These are phyloP conservation scores for Inga leiocalycina DNA, from an alignment of 306 rosid species.

Conservation along the genomic window DNA sequence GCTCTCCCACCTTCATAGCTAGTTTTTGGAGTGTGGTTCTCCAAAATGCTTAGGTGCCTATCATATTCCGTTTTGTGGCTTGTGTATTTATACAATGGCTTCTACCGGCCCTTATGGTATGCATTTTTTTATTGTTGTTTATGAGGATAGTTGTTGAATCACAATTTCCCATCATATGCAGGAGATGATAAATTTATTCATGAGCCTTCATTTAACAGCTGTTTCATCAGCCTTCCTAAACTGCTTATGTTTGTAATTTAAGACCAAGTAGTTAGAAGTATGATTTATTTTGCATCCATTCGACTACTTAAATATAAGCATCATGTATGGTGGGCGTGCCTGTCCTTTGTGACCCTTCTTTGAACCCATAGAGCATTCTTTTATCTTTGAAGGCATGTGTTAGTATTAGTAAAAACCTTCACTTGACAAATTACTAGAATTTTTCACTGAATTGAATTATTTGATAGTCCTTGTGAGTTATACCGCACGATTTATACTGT, in stretches of 20 bases:
- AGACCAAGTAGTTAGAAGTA: neutral
- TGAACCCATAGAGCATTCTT: neutral
- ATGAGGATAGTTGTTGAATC: conserved; percentile 10
- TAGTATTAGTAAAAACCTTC: neutral
- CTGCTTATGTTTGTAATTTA: neutral
- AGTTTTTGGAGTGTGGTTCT: too few species aligned
- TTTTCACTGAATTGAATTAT: neutral
- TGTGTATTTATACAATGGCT: neutral
- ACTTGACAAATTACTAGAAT: neutral
- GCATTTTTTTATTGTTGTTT: neutral
- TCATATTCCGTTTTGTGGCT: conserved; percentile 12
- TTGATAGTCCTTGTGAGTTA: neutral
- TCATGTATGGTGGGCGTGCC: neutral
- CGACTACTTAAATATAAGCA: neutral
- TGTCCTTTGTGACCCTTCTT: neutral
- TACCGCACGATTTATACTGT: neutral
- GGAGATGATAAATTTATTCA: neutral
- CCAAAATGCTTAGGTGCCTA: too few species aligned
- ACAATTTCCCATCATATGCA: neutral
- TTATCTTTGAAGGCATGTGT: neutral
- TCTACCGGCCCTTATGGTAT: conserved; percentile 10
- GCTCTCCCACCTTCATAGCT: too few species aligned
- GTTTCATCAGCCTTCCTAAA: neutral
- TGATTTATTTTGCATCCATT: neutral
- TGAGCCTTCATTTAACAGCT: neutral